These are phyloP conservation scores for Musa acuminata DNA, from an alignment of 176 grass and related monocot species.

Conservation along the genomic window DNA sequence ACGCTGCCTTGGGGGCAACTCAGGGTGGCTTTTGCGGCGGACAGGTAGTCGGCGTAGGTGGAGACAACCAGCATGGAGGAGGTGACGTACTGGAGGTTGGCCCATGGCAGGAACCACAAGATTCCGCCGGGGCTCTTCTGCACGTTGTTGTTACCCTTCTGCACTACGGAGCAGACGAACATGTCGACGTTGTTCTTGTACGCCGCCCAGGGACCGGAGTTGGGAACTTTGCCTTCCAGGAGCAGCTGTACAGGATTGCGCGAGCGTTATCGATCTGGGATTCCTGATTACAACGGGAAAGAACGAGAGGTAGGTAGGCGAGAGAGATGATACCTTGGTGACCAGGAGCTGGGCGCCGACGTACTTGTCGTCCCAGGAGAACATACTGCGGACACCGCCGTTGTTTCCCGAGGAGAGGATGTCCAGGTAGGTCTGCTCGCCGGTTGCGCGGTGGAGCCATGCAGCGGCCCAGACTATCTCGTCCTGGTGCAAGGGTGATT, in stretches of 20 bases:
- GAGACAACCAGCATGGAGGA: conserved; percentile 38
- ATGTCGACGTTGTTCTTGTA: conserved; percentile 29
- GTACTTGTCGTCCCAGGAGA: conserved; percentile 74
- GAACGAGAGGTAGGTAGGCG: too few relatives aligned
- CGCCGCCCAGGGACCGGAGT: conserved; percentile 15
- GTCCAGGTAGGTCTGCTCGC: conserved; percentile 24
- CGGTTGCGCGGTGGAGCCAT: conserved; percentile 63
- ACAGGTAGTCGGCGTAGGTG: conserved; percentile 41
- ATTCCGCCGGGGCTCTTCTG: conserved; percentile 44
- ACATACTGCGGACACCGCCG: conserved; percentile 22
- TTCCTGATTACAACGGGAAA: too few relatives aligned
- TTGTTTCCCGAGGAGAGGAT: conserved; percentile 28
- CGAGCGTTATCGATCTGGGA: too few relatives aligned
- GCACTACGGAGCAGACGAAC: conserved; percentile 49
- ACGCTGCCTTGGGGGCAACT: conserved; percentile 14
- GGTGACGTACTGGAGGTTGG: conserved; percentile 49
- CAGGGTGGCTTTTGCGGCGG: conserved; percentile 6
- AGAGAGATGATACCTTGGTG: conserved; percentile 31
- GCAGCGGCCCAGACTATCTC: conserved; percentile 62
- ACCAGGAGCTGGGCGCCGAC: conserved; percentile 55
- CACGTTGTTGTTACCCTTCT: conserved; percentile 26
- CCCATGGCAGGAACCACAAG: conserved; percentile 43
- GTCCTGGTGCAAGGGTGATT: conserved; percentile 31
- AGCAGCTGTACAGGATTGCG: conserved; percentile 27
- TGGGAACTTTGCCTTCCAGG: conserved; percentile 33